Base-by-base conservation (phyloP, 106 monocot species). In the Acanthochlamys bracteata region DNA sequence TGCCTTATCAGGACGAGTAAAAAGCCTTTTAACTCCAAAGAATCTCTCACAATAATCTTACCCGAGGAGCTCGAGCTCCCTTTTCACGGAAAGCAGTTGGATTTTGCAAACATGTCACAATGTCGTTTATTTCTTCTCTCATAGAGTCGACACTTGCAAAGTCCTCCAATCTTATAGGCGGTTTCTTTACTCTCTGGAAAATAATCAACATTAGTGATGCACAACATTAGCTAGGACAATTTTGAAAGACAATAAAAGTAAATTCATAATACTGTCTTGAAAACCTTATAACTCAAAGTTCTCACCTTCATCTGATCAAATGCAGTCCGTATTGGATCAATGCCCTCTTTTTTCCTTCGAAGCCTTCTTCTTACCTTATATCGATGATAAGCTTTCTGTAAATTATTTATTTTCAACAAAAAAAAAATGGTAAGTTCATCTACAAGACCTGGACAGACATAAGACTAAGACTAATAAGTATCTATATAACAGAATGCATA, bases 271-370 rank as follows among this genome's bases (percentile, higher is more conserved):
- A n/a, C n/a, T n/a, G n/a, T n/a, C n/a, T n/a, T n/a, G n/a, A n/a
- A n/a, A n/a, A n/a, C n/a, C n/a, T n/a, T n/a, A n/a, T n/a, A n/a
- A n/a, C n/a, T n/a, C n/a, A 45, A 63, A 39, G 55, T 63, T 60
- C 43, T 13, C 68, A 91, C 91, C 91, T 86, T 91, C 91, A 91
- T 91, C 69, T 83, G 78, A 76, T 91, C 86, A 75, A 91, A 91
- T 71, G 86, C 91, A 74, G 86, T 76, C 61, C 71, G 74, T 83
- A 91, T 91, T 25, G 91, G 91, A 51, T 91, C 91, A 58, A 86
- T 17, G 4, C 86, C 91, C 53, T 80, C 80, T 60, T 80, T 86
- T 69, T 79, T 81, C 69, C 75, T 78, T 41, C 67, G 72, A 58
- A 78, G 68, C 55, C 56, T 71, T 81, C 74, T 80, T 24, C 41